phyloP scores from a whole-genome alignment of 2,329 filamentous ascomycete genomes.

The Clarireedia hainanense region DNA sequence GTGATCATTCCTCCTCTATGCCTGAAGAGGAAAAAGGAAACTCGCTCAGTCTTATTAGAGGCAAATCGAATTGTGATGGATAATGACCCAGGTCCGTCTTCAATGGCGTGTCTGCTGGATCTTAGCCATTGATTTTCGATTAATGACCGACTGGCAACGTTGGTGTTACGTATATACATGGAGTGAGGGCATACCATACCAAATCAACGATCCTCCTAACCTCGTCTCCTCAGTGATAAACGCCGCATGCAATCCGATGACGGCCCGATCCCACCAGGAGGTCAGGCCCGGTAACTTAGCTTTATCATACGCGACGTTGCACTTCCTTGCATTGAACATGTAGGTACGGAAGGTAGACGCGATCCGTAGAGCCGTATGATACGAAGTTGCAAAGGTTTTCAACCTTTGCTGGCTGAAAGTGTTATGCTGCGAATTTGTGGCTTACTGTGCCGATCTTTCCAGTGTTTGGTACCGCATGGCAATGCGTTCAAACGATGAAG shows the following conservation, averaged over 20 bases:
- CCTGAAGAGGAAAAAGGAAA: background rate
- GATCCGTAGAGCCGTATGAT: background rate
- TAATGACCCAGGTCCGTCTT: background rate
- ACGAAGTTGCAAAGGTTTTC: background rate
- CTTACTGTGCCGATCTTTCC: slow-evolving; percentile 2
- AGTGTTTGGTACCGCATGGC: background rate
- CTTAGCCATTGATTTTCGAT: slow-evolving; percentile 1
- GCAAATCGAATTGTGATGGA: background rate
- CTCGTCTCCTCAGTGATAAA: too few relatives aligned
- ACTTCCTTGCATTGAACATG: background rate
- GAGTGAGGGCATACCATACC: background rate
- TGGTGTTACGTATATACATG: background rate
- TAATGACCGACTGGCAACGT: background rate
- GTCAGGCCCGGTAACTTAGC: background rate
- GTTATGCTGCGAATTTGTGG: too few relatives aligned
- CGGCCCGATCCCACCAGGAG: slow-evolving; percentile 1
- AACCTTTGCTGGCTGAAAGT: background rate
- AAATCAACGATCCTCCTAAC: too few relatives aligned
- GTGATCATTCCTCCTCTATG: background rate
- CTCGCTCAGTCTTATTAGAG: background rate
- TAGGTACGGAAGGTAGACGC: too few relatives aligned
- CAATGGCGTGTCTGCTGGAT: background rate
- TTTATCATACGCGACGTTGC: background rate
- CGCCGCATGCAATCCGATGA: background rate
- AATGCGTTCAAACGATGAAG: background rate